Evolutionary conservation across 129 eudicot genomes (phyloP).

Genomic region (Flaveria sonorensis): DNA sequence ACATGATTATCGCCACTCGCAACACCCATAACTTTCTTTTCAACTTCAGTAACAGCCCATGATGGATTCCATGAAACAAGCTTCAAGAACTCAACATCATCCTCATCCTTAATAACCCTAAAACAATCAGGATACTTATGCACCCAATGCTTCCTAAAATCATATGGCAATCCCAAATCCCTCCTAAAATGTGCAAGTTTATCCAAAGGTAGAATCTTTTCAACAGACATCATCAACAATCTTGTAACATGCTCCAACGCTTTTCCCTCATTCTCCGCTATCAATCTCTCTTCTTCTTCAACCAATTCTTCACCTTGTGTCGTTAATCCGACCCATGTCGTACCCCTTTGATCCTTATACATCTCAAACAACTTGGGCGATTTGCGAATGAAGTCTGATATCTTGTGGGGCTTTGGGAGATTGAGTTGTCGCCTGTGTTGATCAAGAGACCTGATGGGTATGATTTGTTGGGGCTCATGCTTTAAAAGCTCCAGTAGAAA

Average conservation of each 20-base stretch:
- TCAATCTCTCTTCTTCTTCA: slow-evolving; percentile 66
- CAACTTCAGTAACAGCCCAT: slow-evolving; percentile 78
- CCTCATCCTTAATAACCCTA: slow-evolving; percentile 58
- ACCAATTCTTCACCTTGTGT: slow-evolving; percentile 64
- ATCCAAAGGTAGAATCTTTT: slow-evolving; percentile 42
- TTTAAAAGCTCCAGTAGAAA: slow-evolving; percentile 61
- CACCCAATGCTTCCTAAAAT: slow-evolving; percentile 67
- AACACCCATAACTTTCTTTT: slow-evolving; percentile 53
- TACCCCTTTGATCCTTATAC: slow-evolving; percentile 67
- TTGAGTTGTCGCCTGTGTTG: slow-evolving; percentile 56
- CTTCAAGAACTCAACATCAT: slow-evolving; percentile 81
- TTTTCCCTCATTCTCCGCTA: slow-evolving; percentile 48
- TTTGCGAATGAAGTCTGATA: slow-evolving; percentile 73
- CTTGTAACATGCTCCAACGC: slow-evolving; percentile 73
- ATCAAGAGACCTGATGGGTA: slow-evolving; percentile 61
- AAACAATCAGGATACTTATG: slow-evolving; percentile 40
- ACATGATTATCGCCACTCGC: slow-evolving; percentile 41
- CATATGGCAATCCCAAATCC: slow-evolving; percentile 80
- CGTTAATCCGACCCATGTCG: slow-evolving; percentile 74
- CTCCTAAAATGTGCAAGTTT: slow-evolving; percentile 86
- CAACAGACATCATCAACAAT: slow-evolving; percentile 81
- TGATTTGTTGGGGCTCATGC: slow-evolving; percentile 66
- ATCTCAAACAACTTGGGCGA: slow-evolving; percentile 76
- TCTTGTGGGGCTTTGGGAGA: slow-evolving; percentile 83
- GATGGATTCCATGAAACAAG: slow-evolving; percentile 78